phyloP scores from a whole-genome alignment of 2,329 filamentous ascomycete genomes.

The Endocalyx cinctus region DNA sequence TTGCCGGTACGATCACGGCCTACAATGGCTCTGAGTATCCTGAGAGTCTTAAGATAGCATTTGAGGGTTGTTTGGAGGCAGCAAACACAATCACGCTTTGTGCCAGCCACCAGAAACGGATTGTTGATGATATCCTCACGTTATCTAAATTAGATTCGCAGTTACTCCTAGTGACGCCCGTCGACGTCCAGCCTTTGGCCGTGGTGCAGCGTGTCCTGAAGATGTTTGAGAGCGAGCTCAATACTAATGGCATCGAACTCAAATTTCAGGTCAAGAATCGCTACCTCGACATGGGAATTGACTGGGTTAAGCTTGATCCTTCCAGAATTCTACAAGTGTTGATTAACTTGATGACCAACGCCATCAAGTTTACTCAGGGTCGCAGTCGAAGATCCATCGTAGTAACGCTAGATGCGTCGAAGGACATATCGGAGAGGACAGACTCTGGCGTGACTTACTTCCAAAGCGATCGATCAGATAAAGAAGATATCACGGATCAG shows the following conservation, averaged over 20 bases:
- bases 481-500: constrained; percentile 44
- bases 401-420: constrained; percentile 62
- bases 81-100: constrained; percentile 79
- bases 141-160: constrained; percentile 68
- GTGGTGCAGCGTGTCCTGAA: constrained; percentile 67
- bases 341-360: constrained; percentile 70
- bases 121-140: constrained; percentile 64
- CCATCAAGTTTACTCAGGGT: constrained; percentile 61
- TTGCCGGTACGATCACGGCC: constrained; percentile 45
- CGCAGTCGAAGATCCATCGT: constrained; percentile 56
- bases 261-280: constrained; percentile 65
- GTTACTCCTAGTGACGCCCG: constrained; percentile 64
- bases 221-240: constrained; percentile 75
- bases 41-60: constrained; percentile 33
- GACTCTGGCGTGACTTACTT: constrained; percentile 42
- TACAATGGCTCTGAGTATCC: constrained; percentile 41
- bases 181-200: constrained; percentile 63
- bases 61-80: constrained; percentile 62
- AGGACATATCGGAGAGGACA: constrained; percentile 38
- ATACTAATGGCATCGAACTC: constrained; percentile 67
- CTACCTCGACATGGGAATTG: constrained; percentile 58
- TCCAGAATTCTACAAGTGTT: constrained; percentile 69
- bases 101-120: constrained; percentile 72
- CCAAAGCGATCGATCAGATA: constrained; percentile 37
- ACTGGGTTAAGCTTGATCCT: constrained; percentile 72